phyloP scores from a whole-genome alignment of 805 yeast species.

The Candida maesae region DNA sequence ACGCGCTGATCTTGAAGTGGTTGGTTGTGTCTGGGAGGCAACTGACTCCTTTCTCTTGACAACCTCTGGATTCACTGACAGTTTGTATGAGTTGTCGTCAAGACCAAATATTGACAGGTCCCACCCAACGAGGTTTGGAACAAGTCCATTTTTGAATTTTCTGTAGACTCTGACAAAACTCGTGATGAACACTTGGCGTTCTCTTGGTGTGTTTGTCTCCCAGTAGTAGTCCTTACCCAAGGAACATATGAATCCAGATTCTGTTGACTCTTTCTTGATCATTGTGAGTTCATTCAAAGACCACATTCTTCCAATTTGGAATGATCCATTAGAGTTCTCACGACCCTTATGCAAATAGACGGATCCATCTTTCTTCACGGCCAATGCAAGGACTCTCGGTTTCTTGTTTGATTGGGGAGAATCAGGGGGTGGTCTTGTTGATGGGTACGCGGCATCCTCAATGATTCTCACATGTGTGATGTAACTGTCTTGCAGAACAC shows the following conservation, averaged over 20 bases:
- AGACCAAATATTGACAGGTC: conserved; percentile 39
- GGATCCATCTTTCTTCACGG: conserved; percentile 62
- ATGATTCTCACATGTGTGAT: conserved; percentile 72
- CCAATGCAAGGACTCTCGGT: conserved; percentile 50
- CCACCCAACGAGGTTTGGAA: conserved; percentile 53
- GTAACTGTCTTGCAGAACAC: conserved; percentile 50
- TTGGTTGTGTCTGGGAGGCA: not conserved
- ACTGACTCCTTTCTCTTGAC: conserved; percentile 4
- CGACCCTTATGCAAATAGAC: conserved; percentile 83
- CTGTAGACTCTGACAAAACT: conserved; percentile 49
- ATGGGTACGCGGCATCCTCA: conserved; percentile 71
- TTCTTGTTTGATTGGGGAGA: conserved; percentile 50
- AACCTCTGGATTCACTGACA: conserved; percentile 19
- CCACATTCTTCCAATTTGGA: conserved; percentile 95
- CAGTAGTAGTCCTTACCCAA: conserved; percentile 83
- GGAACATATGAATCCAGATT: conserved; percentile 53
- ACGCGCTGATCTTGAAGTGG: not conserved
- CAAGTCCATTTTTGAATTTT: conserved; percentile 50
- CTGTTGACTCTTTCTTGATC: conserved; percentile 48
- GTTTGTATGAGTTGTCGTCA: conserved; percentile 34
- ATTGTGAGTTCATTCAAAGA: conserved; percentile 62
- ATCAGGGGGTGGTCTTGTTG: conserved; percentile 59
- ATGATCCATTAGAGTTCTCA: conserved; percentile 64
- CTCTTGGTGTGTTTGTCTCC: conserved; percentile 60
- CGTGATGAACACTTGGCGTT: conserved; percentile 54